Base-by-base conservation (phyloP, 352 stramenopile genomes). In the Pythium angustatum region DNA sequence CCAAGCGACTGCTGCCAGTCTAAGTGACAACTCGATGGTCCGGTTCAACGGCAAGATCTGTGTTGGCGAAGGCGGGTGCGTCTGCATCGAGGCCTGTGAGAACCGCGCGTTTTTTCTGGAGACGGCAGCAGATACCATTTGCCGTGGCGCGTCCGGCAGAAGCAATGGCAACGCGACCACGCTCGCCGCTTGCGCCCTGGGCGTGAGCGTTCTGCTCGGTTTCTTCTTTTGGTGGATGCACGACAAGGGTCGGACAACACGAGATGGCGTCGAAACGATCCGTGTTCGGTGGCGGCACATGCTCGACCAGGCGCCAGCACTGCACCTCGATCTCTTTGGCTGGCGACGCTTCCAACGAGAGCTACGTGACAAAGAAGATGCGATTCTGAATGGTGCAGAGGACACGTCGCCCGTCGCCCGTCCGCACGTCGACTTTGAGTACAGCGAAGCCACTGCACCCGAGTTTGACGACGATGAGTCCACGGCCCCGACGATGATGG, bases 11-110 rank as follows among this genome's bases (percentile, higher is more conserved):
- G n/a, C n/a, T n/a, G 50, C 17, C n/a, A n/a, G 5, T 2, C 26
- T 55, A 27, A 11, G 3, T 9, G 30, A 17, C 10, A 22, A 41
- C 22, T 0, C 52, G 24, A 41, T 14, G 6, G 26, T 40, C 52
- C 14, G 17, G 15, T 21, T 7, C 5, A 44, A 38, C 15, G 19
- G 24, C 9, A 33, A 19, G 17, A 40, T 41, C 33, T 60, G 52
- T 26, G 27, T 60, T 19, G 52, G 52, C 40, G 8, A 9, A 0
- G 26, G 27, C 22, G 52, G 52, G 24, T 60, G 52, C 26, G 38
- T 60, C 21, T 60, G 52, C 21, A 28, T 62, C 41, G 40, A 62
- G 24, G 24, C 30, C 17, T 62, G 54, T 24, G 41, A 62, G 19
- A 47, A 47, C 30, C 9, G 7, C 9, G 11, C 27, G 31, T 34